A percentile compares a stretch with the other conserved stretches of the same genome.
These are phyloP conservation scores for Paramecium octaurelia DNA, from an alignment of 73 alveolate genomes.

Conservation along the genomic window DNA sequence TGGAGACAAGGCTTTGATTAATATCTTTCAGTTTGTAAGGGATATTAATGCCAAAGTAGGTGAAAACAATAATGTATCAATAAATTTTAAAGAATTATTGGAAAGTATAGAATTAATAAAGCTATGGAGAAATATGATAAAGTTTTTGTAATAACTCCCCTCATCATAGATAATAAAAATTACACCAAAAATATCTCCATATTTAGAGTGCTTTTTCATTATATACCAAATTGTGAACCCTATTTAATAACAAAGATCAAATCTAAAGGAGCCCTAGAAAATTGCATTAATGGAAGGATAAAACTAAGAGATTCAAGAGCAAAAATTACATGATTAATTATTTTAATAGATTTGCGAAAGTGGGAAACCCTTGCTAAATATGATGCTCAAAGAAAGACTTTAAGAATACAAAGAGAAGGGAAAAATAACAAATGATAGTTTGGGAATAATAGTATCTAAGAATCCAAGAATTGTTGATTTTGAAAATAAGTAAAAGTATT, in stretches of 20 bases:
- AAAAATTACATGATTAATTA: background rate
- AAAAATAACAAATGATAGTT: background rate
- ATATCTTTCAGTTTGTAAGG: background rate
- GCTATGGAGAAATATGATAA: background rate
- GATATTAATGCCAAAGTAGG: background rate
- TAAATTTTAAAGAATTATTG: background rate
- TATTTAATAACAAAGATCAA: background rate
- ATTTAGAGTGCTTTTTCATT: constrained; percentile 9
- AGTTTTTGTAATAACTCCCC: background rate
- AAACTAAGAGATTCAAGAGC: background rate
- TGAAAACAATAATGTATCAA: background rate
- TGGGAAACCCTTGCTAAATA: background rate
- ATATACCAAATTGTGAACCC: background rate
- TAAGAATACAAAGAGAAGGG: background rate
- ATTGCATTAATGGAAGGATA: constrained; percentile 24
- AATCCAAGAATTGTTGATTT: constrained; percentile 48
- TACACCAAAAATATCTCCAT: background rate
- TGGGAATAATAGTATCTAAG: constrained; percentile 31
- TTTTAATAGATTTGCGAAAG: background rate
- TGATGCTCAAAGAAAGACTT: background rate
- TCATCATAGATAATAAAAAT: background rate
- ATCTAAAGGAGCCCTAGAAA: background rate
- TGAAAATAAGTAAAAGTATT: constrained; percentile 50
- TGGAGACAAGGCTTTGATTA: background rate
- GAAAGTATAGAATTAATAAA: background rate